phyloP scores from a whole-genome alignment of 345 rosid genomes.

The Orychophragmus violaceus region DNA sequence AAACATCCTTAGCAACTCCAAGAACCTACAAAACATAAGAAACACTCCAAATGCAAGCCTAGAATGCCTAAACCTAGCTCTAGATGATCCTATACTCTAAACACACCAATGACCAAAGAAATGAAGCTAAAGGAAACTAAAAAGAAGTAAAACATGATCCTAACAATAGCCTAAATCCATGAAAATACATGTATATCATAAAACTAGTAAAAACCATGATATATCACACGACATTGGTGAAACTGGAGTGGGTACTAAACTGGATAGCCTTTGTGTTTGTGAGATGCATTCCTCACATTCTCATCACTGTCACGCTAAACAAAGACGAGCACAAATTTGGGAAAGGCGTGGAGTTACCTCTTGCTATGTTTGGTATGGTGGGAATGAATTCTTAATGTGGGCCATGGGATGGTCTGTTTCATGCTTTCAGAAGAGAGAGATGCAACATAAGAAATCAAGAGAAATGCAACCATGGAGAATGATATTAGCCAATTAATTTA shows the following conservation, averaged over 20 bases:
- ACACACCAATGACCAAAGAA: no score
- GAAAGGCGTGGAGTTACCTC: constrained; percentile 72
- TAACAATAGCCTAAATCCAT: no score
- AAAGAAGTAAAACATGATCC: no score
- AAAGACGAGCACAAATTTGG: constrained; percentile 65
- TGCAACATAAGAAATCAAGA: constrained; percentile 24
- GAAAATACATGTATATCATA: no score
- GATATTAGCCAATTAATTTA: no score
- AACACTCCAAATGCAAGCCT: no score
- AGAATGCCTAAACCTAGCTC: no score
- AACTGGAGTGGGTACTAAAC: constrained; percentile 69
- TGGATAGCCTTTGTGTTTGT: constrained; percentile 61
- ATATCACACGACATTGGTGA: constrained; percentile 53
- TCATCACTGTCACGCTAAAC: constrained; percentile 67
- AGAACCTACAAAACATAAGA: no score
- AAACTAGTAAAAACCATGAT: no score
- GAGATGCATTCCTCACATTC: constrained; percentile 49
- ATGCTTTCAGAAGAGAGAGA: constrained; percentile 65
- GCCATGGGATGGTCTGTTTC: constrained; percentile 66
- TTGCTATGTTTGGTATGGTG: constrained; percentile 76
- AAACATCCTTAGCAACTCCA: no score
- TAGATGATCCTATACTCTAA: no score
- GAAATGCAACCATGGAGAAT: constrained; percentile 16
- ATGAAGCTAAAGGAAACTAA: no score
- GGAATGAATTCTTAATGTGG: constrained; percentile 74